Percentiles rank a stretch among this genome's conserved stretches.
Conservation (phyloP, 139 green algal genomes). For the Ettlia oleoabundans region DNA sequence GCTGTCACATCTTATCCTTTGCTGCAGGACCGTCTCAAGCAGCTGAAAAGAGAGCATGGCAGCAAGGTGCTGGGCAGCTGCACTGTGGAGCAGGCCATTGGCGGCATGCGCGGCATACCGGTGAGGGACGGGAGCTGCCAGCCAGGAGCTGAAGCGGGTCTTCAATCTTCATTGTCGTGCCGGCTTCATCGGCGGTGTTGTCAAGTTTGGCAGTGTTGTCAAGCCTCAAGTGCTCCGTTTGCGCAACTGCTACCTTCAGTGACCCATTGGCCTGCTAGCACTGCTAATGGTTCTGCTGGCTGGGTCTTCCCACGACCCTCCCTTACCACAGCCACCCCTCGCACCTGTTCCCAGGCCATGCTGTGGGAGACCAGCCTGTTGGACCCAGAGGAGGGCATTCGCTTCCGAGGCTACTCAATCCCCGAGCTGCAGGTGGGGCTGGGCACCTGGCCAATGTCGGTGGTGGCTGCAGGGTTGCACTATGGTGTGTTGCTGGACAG, state of each 20-base stretch:
- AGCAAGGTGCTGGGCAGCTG: constrained; percentile 79
- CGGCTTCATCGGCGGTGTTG: background rate
- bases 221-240: background rate
- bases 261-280: no score
- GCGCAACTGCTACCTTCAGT: no score
- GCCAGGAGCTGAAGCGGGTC: background rate
- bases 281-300: no score
- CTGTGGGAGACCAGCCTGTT: constrained; percentile 98
- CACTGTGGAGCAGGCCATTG: constrained; percentile 91
- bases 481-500: background rate
- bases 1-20: background rate
- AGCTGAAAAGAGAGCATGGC: constrained; percentile 83
- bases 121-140: background rate
- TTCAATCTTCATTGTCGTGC: background rate
- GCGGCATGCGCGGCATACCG: constrained; percentile 97
- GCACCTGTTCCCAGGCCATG: constrained; percentile 84
- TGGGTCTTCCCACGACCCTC: no score
- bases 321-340: no score
- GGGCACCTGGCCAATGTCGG: constrained; percentile 51
- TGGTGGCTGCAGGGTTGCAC: background rate
- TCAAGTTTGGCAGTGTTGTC: background rate
- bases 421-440: constrained; percentile 73
- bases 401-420: constrained; percentile 95
- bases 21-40: constrained; percentile 86
- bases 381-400: constrained; percentile 96